Percentiles rank a stretch among this genome's conserved stretches.
Conservation (phyloP, 2,329 filamentous ascomycete genomes). For the Pestalotiopsis sp. region DNA sequence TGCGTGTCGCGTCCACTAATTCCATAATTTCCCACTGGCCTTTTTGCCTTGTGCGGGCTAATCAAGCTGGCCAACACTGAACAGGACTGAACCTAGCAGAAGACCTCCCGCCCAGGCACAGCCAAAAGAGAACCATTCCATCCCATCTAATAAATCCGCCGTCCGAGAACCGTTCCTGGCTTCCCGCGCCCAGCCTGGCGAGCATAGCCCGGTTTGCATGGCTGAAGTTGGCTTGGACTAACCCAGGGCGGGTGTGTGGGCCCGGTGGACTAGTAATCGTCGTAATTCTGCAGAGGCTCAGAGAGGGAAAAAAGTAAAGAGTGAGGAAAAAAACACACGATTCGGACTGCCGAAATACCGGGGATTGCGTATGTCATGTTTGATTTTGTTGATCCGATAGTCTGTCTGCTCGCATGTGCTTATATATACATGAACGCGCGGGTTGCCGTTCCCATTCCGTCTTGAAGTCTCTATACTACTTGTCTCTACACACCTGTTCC, state of each 20-base stretch:
- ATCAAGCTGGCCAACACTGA: neutral
- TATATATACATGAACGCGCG: neutral
- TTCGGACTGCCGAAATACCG: neutral
- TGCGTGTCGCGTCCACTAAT: neutral
- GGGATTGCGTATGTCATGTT: neutral
- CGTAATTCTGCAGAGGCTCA: slow-evolving; percentile 1
- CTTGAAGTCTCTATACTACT: neutral
- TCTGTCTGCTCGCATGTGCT: neutral
- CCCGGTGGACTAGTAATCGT: slow-evolving; percentile 1
- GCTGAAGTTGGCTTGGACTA: neutral
- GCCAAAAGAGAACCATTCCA: neutral
- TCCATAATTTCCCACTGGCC: neutral
- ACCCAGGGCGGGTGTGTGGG: neutral
- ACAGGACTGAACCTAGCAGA: too few relatives aligned
- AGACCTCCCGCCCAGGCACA: too few relatives aligned
- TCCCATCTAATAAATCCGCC: neutral
- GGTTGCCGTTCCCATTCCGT: neutral
- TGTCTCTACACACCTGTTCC: neutral
- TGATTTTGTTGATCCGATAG: neutral
- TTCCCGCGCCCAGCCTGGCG: neutral
- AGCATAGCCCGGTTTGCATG: neutral
- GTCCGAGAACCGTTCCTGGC: neutral
- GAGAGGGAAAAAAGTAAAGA: neutral
- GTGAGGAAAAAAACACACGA: neutral
- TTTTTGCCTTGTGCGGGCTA: neutral